Evolutionary conservation across 805 yeast species (phyloP).

Genomic region (Metschnikowia koreensis): DNA sequence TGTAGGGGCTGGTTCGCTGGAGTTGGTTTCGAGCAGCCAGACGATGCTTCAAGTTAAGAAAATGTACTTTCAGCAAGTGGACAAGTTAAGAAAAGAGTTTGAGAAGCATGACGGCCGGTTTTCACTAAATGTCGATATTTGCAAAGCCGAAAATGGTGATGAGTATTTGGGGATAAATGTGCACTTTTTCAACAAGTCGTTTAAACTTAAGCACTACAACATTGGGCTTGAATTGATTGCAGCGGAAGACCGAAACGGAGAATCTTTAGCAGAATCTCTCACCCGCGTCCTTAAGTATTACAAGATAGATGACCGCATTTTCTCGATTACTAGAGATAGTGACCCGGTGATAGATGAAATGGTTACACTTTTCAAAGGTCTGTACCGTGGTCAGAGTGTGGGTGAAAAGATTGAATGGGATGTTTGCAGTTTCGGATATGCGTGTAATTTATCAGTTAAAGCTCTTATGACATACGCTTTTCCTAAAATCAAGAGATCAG

Average conservation of each 20-base stretch:
- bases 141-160: slow-evolving; percentile 3
- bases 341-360: slow-evolving; percentile 5
- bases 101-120: slow-evolving; percentile 5
- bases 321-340: slow-evolving; percentile 5
- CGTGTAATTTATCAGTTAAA: slow-evolving; percentile 1
- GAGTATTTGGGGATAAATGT: slow-evolving; percentile 3
- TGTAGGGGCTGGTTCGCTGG: neutral
- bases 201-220: slow-evolving; percentile 3
- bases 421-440: slow-evolving; percentile 4
- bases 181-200: slow-evolving; percentile 3
- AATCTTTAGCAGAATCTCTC: neutral
- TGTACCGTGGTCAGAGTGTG: slow-evolving; percentile 2
- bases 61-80: slow-evolving; percentile 3
- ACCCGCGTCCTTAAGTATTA: slow-evolving; percentile 2
- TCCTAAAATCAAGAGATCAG: neutral
- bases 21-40: neutral
- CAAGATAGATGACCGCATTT: slow-evolving; percentile 6
- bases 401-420: slow-evolving; percentile 3
- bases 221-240: neutral
- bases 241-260: neutral
- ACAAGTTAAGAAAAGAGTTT: slow-evolving; percentile 1
- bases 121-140: slow-evolving; percentile 3
- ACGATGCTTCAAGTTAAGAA: neutral
- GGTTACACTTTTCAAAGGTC: slow-evolving; percentile 1
- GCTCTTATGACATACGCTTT: slow-evolving; percentile 8